A percentile compares a stretch with the other conserved stretches of the same genome.
phyloP scores from a whole-genome alignment of 345 rosid genomes.

The Passiflora organensis region DNA sequence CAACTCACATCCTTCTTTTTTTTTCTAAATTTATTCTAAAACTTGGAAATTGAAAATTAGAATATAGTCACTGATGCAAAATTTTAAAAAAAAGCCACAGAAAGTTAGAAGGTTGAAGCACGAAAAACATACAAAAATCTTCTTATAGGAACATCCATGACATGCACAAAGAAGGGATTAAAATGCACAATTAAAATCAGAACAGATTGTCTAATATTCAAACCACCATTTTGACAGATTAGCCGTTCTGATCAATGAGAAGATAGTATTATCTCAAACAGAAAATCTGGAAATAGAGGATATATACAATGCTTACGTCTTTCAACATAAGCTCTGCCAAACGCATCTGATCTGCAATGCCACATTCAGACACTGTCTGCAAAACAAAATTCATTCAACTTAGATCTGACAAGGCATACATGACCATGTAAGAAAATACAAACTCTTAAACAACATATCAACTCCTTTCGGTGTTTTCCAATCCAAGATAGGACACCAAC shows the following conservation, averaged over 20 bases:
- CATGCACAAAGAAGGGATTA: too few relatives aligned
- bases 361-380: slow-evolving; percentile 82
- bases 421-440: neutral
- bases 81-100: too few relatives aligned
- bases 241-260: neutral
- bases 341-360: slow-evolving; percentile 89
- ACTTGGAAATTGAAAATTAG: too few relatives aligned
- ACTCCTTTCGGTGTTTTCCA: neutral
- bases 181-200: too few relatives aligned
- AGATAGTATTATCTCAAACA: neutral
- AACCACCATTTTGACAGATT: neutral
- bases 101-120: too few relatives aligned
- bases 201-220: neutral
- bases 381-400: slow-evolving; percentile 17
- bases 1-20: too few relatives aligned
- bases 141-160: too few relatives aligned
- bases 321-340: slow-evolving; percentile 66
- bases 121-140: too few relatives aligned
- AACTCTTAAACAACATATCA: neutral
- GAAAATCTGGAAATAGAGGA: too few relatives aligned
- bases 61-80: too few relatives aligned
- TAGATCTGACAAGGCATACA: neutral
- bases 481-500: neutral
- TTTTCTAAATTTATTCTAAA: too few relatives aligned
- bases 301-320: slow-evolving; percentile 52